Percentiles rank a stretch among this genome's conserved stretches.
Conservation (phyloP, 2,329 filamentous ascomycete genomes). For the Neonectria neomacrospora region DNA sequence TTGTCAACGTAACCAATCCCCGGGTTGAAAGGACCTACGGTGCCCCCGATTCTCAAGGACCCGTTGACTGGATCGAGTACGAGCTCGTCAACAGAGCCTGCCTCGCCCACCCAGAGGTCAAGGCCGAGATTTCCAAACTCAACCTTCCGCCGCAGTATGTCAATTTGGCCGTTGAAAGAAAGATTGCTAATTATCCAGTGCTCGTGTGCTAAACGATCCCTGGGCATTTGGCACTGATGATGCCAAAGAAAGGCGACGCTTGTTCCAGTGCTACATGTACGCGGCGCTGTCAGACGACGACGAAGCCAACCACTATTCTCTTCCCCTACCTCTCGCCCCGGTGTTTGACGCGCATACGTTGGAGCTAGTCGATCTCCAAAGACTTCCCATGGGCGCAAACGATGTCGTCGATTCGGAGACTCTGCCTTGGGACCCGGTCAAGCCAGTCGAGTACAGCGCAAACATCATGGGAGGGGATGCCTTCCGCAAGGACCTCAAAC, state of each 20-base stretch:
- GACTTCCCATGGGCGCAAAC: conserved; percentile 12
- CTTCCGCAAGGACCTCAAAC: conserved; percentile 63
- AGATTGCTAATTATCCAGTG: neutral
- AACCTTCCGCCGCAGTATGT: conserved; percentile 29
- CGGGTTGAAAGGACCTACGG: conserved; percentile 14
- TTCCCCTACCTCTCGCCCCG: conserved; percentile 30
- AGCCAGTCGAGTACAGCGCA: conserved; percentile 30
- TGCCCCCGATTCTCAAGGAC: conserved; percentile 22
- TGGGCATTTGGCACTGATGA: conserved; percentile 26
- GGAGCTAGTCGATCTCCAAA: conserved; percentile 23
- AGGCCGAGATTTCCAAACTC: conserved; percentile 31
- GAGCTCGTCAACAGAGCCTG: conserved; percentile 22
- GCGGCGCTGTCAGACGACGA: conserved; percentile 20
- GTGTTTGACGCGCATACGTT: conserved; percentile 32
- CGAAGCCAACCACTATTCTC: conserved; percentile 33
- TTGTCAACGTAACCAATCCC: conserved; percentile 18
- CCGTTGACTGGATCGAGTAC: conserved; percentile 27
- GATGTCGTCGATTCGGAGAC: conserved; percentile 20
- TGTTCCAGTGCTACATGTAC: conserved; percentile 38
- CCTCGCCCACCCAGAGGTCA: conserved; percentile 24
- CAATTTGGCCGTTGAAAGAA: too few relatives aligned
- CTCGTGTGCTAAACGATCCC: conserved; percentile 22
- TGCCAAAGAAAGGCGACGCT: conserved; percentile 18
- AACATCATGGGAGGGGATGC: conserved; percentile 19
- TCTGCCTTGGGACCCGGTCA: conserved; percentile 24